These are phyloP conservation scores for Parafenestella ontariensis DNA, from an alignment of 2,329 filamentous ascomycete species.

Conservation along the genomic window DNA sequence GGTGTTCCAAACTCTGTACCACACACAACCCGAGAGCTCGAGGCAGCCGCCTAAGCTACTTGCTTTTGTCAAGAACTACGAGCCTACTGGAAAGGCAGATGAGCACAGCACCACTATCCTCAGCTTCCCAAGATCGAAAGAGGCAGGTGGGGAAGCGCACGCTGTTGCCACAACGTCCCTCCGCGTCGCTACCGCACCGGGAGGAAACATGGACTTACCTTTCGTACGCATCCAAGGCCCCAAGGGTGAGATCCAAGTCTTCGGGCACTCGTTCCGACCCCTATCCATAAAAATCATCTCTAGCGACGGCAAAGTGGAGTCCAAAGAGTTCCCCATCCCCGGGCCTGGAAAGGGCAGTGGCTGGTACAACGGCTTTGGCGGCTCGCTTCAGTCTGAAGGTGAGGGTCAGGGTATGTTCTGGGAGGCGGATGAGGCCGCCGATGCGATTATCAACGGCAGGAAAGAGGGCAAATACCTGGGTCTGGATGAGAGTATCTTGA, in stretches of 20 bases:
- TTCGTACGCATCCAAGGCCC: slow-evolving; percentile 82
- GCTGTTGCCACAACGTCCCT: slow-evolving; percentile 68
- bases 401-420: slow-evolving; percentile 86
- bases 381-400: slow-evolving; percentile 56
- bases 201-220: slow-evolving; percentile 64
- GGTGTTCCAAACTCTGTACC: slow-evolving; percentile 89
- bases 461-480: slow-evolving; percentile 70
- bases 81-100: slow-evolving; percentile 75
- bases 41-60: slow-evolving; percentile 74
- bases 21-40: slow-evolving; percentile 68
- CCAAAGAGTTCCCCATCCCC: slow-evolving; percentile 55
- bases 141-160: slow-evolving; percentile 64
- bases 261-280: slow-evolving; percentile 74
- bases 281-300: slow-evolving; percentile 69
- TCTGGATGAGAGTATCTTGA: slow-evolving; percentile 79
- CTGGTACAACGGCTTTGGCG: slow-evolving; percentile 58
- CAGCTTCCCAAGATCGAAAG: slow-evolving; percentile 69
- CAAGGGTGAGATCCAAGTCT: slow-evolving; percentile 82
- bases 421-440: slow-evolving; percentile 81
- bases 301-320: slow-evolving; percentile 55
- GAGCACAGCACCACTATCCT: slow-evolving; percentile 80
- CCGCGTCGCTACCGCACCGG: slow-evolving; percentile 60
- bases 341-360: slow-evolving; percentile 56
- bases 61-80: slow-evolving; percentile 73
- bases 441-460: slow-evolving; percentile 77